A percentile compares a stretch with the other conserved stretches of the same genome.
Evolutionary conservation across 2,329 filamentous ascomycete species (phyloP).

Genomic region (Dothiorella sarmentorum): DNA sequence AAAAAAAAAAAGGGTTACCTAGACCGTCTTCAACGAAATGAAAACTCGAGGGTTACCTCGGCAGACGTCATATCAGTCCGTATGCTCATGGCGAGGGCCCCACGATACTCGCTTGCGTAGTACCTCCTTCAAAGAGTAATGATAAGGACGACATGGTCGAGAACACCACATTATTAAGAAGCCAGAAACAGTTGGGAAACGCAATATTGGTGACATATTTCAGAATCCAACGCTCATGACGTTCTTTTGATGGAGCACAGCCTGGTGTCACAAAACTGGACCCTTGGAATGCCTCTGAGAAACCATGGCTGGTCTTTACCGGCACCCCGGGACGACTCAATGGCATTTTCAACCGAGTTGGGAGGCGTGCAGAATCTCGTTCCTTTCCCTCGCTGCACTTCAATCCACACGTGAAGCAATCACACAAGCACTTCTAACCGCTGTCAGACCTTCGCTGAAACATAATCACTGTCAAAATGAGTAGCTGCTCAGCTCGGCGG

Average conservation of each 20-base stretch:
- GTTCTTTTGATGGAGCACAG: background rate
- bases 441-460: too few relatives aligned
- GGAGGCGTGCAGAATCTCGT: too few relatives aligned
- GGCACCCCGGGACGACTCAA: background rate
- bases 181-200: background rate
- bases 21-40: background rate
- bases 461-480: too few relatives aligned
- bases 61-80: background rate
- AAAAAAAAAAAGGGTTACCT: background rate
- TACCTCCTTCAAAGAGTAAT: slow-evolving; percentile 3
- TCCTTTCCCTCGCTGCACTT: too few relatives aligned
- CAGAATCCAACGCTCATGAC: background rate
- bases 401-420: too few relatives aligned
- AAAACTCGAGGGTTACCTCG: background rate
- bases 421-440: too few relatives aligned
- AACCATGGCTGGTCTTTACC: background rate
- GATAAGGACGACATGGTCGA: background rate
- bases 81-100: background rate
- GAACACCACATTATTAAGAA: background rate
- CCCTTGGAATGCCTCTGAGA: background rate
- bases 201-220: background rate
- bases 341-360: background rate
- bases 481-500: too few relatives aligned
- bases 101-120: background rate
- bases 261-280: background rate